Conservation (phyloP, 1,139 yeast species). For the Lodderomyces oxycetoniae region DNA sequence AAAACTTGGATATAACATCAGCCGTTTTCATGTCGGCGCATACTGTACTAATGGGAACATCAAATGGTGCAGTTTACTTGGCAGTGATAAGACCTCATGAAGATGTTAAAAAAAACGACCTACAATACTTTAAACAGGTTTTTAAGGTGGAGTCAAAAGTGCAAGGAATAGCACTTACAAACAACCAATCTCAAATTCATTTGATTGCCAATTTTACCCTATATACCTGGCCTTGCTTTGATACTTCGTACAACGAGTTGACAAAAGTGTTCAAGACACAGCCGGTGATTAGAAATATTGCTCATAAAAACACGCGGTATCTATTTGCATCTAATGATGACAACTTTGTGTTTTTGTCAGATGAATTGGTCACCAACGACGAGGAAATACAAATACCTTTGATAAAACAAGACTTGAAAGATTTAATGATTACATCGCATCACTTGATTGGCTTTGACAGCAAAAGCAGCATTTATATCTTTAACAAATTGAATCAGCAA, state of each 20-base stretch:
- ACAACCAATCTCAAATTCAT: conserved; percentile 23
- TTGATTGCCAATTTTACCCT: conserved; percentile 18
- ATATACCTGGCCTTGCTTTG: conserved; percentile 36
- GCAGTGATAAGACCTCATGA: conserved; percentile 27
- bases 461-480: conserved; percentile 17
- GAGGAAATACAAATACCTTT: conserved; percentile 22
- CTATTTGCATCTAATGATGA: conserved; percentile 6
- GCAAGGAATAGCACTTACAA: conserved; percentile 22
- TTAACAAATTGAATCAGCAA: conserved; percentile 22
- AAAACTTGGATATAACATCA: conserved; percentile 23
- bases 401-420: conserved; percentile 6
- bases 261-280: conserved; percentile 25
- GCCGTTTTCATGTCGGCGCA: conserved; percentile 25
- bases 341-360: conserved; percentile 6
- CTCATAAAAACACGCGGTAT: conserved; percentile 2
- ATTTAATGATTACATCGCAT: conserved; percentile 22
- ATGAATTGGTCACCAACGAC: conserved; percentile 25
- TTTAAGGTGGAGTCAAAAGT: conserved; percentile 16
- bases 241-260: conserved; percentile 26
- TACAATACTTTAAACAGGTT: conserved; percentile 25
- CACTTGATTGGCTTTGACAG: conserved; percentile 21
- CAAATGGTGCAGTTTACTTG: conserved; percentile 28
- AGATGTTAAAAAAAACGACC: conserved; percentile 34
- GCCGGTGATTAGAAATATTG: conserved; percentile 13
- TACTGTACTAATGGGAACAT: conserved; percentile 26